Evolutionary conservation across 768 basidiomycete genomes (phyloP).

Genomic region (Trametes meyenii): DNA sequence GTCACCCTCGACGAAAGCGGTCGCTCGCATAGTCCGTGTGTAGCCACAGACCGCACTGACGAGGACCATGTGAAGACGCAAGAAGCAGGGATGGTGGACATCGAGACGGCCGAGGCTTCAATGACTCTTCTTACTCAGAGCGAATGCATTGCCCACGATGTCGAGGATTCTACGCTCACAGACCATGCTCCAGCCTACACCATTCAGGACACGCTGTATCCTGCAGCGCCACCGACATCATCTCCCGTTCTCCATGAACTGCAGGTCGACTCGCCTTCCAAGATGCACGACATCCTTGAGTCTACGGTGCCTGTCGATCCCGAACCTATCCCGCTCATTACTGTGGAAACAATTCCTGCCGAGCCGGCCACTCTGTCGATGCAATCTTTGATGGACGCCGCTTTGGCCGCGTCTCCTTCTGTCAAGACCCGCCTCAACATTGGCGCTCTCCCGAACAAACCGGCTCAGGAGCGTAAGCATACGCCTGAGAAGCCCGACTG

Average conservation of each 20-base stretch:
- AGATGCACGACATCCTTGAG: not conserved
- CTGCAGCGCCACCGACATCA: not conserved
- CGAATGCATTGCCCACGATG: not conserved
- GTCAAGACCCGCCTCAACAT: not conserved
- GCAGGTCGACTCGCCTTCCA: too few species aligned
- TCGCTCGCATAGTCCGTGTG: not conserved
- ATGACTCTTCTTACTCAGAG: not conserved
- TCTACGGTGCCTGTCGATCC: not conserved
- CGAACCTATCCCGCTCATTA: not conserved
- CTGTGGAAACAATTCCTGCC: not conserved
- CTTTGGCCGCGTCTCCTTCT: too few species aligned
- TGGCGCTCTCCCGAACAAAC: not conserved
- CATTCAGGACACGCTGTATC: not conserved
- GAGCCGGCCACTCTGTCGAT: not conserved
- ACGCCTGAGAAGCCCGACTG: constrained; percentile 14
- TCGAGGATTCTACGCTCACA: not conserved
- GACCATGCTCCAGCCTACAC: not conserved
- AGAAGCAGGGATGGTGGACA: not conserved
- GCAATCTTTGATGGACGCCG: not conserved
- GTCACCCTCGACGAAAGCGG: not conserved
- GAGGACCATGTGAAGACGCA: not conserved
- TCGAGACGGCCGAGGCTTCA: not conserved
- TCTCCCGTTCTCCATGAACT: too few species aligned
- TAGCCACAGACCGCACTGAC: not conserved
- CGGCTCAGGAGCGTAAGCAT: not conserved